phyloP scores from a whole-genome alignment of 345 rosid species.

The Eucalyptus sp. region DNA sequence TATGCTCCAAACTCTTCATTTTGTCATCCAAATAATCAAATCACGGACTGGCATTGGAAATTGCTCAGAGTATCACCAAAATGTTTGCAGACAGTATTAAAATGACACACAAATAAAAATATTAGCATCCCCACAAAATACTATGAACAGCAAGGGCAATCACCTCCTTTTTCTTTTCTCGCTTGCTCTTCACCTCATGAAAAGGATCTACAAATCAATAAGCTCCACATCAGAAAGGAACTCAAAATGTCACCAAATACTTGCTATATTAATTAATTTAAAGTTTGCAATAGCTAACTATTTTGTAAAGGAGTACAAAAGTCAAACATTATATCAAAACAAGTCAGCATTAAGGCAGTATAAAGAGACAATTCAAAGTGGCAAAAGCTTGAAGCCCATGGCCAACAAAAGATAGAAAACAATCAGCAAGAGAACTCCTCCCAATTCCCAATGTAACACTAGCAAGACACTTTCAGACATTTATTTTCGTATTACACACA shows the following conservation, averaged over 20 bases:
- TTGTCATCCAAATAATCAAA: not conserved
- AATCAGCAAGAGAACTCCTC: not conserved
- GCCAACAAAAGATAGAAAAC: not conserved
- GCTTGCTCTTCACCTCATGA: conserved; percentile 94
- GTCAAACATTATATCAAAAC: not conserved
- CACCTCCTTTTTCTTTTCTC: conserved; percentile 94
- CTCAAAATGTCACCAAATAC: not conserved
- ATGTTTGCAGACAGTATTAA: not conserved
- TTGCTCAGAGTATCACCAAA: not conserved
- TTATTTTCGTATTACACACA: not conserved
- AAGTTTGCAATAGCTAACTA: not conserved
- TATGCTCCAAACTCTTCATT: not conserved
- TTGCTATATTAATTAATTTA: not conserved
- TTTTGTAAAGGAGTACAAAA: not conserved
- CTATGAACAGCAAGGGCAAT: not conserved
- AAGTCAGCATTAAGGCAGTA: not conserved
- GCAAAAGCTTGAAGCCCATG: not conserved
- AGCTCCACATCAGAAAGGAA: not conserved
- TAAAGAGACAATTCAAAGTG: not conserved
- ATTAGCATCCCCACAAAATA: not conserved
- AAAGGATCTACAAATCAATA: conserved; percentile 64
- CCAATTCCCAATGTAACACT: not conserved
- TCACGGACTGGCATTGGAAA: not conserved
- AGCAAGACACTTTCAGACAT: not conserved
- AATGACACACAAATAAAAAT: not conserved